Evolutionary conservation across 2,329 filamentous ascomycete genomes (phyloP), one percentile per base, ranked within the genome.

Genomic region (Colletotrichum sojae): DNA sequence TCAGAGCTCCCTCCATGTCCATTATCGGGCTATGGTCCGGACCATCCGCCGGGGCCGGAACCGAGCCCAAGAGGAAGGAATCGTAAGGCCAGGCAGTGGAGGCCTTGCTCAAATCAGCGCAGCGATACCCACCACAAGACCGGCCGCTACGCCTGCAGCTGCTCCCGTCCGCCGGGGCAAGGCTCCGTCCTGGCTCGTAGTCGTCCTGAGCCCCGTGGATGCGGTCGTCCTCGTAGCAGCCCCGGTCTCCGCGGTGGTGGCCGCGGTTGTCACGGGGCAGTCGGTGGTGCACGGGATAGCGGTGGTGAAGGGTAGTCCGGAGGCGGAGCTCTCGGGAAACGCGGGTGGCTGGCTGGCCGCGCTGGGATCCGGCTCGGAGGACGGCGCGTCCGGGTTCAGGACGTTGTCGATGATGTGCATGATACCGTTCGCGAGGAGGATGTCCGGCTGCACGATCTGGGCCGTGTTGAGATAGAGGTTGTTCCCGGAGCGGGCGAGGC

Each of bases 381-480:
- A 72, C 15, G 78, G 67, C 4, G 75, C 79, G 45, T 82, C 75
- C 1, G 83, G 84, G 73, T 84, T 86, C 36, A 87, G 77, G 8
- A 86, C 83, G 65, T 81, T 82, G 74, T 90, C 88, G 64, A 90
- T 82, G 52, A 90, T 80, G 75, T 90, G 88, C 20, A 89, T 76
- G 56, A 90, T 86, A 46, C 88, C 88, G 73, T 89, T 89, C 63
- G 85, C 83, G 53, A 88, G 76, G 16, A 90, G 78, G 39, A 88
- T 82, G 71, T 90, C 86, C 1, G 84, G 79, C 69, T 82, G 79
- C n/a, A 86, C 77, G 25, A 90, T 79, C 73, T 84, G 82, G 4
- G 87, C 86, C n/a, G 83, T 81, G 79, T 89, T 87, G 73, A 87
- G 77, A 71, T 81, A 87, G 74, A 83, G 86, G 70, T 82, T 81